Base-by-base conservation (phyloP, 2,329 filamentous ascomycete genomes). In the Monosporascus cannonballus region DNA sequence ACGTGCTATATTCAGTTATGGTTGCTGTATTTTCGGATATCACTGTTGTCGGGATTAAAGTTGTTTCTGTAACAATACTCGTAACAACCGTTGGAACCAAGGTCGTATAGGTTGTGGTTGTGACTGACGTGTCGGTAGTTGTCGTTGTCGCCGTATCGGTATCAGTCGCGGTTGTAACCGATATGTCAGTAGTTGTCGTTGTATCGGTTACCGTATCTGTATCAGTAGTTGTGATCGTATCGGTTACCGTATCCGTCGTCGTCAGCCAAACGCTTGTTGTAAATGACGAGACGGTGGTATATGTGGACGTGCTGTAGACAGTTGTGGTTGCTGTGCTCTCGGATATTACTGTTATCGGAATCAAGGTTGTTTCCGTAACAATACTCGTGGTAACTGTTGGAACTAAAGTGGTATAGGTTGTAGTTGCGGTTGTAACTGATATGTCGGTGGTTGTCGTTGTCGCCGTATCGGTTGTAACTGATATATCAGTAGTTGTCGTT, bases 321-420 rank as follows among this genome's bases (percentile, higher is more conserved):
- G 61, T 64, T 2, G 57, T 60, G 9, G 56, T 59, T 6, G 48
- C 45, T 17, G 59, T 65, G 17, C 46, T 51, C 6, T 59, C 52
- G 11, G 55, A 59, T 41, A 59, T 37, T 15, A 63, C 49, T 11
- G 63, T 64, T 36, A 55, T 61, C 17, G 61, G 61, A n/a, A 63
- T 57, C 34, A 51, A 37, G 11, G 54, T 59, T 25, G 61, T 63
- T 24, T 53, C 54, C 8, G 54, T 64, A 39, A 59, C 18, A 34
- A 49, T 50, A 7, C 56, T 59, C 4, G 59, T 61, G 2, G 57
- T 61, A 18, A 59, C 54, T 22, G 56, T 61, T 50, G 42, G 42
- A 25, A 45, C 42, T 24, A 45, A 20, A 2, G 42, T 45, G 3
- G 44, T 48, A 39, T 42, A 51, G 20, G 48, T 38, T 20, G 48